Conservation (phyloP, 2,329 filamentous ascomycete species). For the Phialophora tarda region DNA sequence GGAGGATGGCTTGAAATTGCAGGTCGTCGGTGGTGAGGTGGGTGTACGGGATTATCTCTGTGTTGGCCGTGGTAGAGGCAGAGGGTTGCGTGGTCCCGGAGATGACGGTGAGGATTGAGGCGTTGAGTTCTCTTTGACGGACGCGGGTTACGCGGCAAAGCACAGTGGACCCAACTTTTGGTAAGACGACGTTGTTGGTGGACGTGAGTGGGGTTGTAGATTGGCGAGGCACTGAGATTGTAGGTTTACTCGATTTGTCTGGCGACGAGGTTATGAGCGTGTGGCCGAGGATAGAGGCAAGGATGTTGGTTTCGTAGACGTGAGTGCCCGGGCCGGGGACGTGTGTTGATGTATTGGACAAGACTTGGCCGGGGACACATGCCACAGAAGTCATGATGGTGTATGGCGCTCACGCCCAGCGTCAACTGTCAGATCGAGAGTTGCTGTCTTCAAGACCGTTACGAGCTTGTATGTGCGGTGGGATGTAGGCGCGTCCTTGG, state of each 20-base stretch:
- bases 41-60: constrained; percentile 39
- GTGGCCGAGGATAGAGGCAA: constrained; percentile 80
- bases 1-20: constrained; percentile 79
- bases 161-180: constrained; percentile 78
- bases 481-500: not conserved
- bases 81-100: constrained; percentile 49
- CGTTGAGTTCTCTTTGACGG: constrained; percentile 80
- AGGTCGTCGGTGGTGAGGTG: constrained; percentile 64
- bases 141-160: constrained; percentile 86
- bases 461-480: not conserved
- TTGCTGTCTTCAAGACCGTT: not conserved
- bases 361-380: constrained; percentile 71
- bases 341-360: constrained; percentile 72
- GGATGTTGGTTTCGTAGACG: constrained; percentile 73
- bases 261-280: constrained; percentile 61
- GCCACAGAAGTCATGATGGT: constrained; percentile 23
- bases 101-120: constrained; percentile 86
- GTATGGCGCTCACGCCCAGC: not conserved
- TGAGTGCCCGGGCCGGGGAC: constrained; percentile 82
- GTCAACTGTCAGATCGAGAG: not conserved
- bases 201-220: constrained; percentile 53
- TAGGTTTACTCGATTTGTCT: constrained; percentile 45
- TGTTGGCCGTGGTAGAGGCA: not conserved
- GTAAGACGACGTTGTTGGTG: constrained; percentile 50
- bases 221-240: constrained; percentile 43